Base-by-base conservation (phyloP, 148 eudicot genomes). In the Silene latifolia region DNA sequence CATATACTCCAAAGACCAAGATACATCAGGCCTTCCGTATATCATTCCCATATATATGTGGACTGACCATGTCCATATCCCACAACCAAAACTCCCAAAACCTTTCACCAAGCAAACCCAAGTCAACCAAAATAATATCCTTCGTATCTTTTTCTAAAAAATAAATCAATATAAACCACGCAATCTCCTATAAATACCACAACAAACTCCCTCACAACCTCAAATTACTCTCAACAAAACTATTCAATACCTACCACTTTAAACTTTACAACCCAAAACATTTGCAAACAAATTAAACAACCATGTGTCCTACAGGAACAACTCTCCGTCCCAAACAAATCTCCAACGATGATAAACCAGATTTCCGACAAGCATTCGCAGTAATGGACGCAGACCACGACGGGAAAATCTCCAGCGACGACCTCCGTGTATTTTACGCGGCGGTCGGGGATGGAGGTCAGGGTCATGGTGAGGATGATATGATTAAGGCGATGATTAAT, bases 381-480 rank as follows among this genome's bases (percentile, higher is more conserved):
- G 86, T 88, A 7, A 82, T 94, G 8, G 98, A 94, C 76, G 81
- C 68, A 0, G 97, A 91, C 83, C 83, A 71, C 59, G 98, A 94
- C 74, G 98, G 98, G 0, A 83, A 76, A 2, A 94, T 94, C 65
- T 86, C 96, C 87, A 42, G 73, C 19, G 87, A 82, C 8, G 98
- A 94, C 72, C 92, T 94, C 70, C 84, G 85, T 8, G 9, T 83
- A 5, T 88, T 88, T 73, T 90, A 87, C 82, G 73, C 84, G 0
- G 75, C 82, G 10, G 25, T 76, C 83, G 57, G 64, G 72, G 74
- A 17, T 17, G 23, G 35, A 2, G 35, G 14, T 63, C n/a, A n/a
- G n/a, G n/a, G n/a, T n/a, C n/a, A n/a, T n/a, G 46, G 74, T 25
- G 89, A 84, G 0, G 93, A 88, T 14, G 91, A 86, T 0, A 74